Evolutionary conservation across 176 grass and related monocot species (phyloP).

Genomic region (Oryza punctata): DNA sequence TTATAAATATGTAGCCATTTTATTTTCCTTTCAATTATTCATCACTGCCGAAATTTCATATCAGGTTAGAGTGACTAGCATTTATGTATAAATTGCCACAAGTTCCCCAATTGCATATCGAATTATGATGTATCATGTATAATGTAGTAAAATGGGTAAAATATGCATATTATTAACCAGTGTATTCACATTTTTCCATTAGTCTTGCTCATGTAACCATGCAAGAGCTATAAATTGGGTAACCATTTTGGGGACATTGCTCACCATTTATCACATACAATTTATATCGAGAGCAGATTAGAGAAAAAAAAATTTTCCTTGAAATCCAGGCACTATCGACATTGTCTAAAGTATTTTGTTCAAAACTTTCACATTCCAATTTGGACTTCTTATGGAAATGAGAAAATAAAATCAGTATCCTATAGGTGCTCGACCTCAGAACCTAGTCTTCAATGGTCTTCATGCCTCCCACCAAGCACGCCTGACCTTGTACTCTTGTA

Average conservation of each 20-base stretch:
- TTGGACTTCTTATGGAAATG: background rate
- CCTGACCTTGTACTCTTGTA: background rate
- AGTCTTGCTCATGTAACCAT: constrained; percentile 14
- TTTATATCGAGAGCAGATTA: background rate
- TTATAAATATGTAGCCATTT: background rate
- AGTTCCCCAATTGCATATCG: background rate
- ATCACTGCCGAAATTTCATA: background rate
- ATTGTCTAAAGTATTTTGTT: background rate
- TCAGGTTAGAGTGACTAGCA: constrained; percentile 2
- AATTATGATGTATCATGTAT: background rate
- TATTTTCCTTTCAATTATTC: background rate
- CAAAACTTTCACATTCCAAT: background rate
- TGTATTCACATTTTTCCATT: background rate
- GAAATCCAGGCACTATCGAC: background rate
- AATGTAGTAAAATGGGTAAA: constrained; percentile 3
- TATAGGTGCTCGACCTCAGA: background rate
- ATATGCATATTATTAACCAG: background rate
- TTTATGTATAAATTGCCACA: background rate
- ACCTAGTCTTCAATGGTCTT: background rate
- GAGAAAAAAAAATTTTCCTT: background rate
- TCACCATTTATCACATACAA: constrained; percentile 14
- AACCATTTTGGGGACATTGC: background rate
- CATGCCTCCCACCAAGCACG: background rate
- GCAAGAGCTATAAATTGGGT: background rate
- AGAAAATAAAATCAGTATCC: background rate